Percentiles rank a stretch among this genome's conserved stretches.
Conservation (phyloP, 192 early-diverging fungal species). For the Mortierella claussenii region DNA sequence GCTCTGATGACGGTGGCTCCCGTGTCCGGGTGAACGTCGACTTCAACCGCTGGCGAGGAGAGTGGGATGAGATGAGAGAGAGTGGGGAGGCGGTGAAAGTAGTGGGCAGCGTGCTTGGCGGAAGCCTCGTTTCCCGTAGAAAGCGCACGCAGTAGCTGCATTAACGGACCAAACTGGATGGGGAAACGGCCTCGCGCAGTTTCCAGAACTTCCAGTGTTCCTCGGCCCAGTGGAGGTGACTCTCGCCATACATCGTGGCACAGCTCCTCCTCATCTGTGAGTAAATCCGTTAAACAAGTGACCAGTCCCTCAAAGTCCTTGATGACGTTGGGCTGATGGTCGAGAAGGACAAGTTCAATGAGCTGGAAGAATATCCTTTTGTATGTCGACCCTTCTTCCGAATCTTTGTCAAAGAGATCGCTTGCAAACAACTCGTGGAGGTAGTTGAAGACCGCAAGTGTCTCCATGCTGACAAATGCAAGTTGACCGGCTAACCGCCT, state of each 20-base stretch:
- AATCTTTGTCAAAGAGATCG: slow-evolving; percentile 24
- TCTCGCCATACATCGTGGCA: slow-evolving; percentile 30
- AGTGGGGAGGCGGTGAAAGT: slow-evolving; percentile 33
- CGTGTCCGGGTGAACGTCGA: slow-evolving; percentile 7
- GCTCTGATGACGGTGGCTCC: slow-evolving; percentile 29
- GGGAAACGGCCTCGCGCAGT: slow-evolving; percentile 49
- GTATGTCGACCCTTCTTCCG: slow-evolving; percentile 17
- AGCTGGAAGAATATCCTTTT: slow-evolving; percentile 30
- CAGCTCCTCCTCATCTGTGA: slow-evolving; percentile 23
- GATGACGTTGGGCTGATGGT: slow-evolving; percentile 22
- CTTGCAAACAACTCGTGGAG: slow-evolving; percentile 23
- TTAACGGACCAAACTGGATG: slow-evolving; percentile 32
- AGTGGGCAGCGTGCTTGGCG: slow-evolving; percentile 33
- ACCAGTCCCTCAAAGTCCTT: slow-evolving; percentile 44
- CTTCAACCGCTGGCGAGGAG: slow-evolving; percentile 12
- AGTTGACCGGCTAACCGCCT: slow-evolving; percentile 14
- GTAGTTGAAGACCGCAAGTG: slow-evolving; percentile 24
- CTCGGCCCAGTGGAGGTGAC: slow-evolving; percentile 23
- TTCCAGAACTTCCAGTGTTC: slow-evolving; percentile 35
- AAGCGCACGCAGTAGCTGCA: slow-evolving; percentile 37
- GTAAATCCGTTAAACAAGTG: slow-evolving; percentile 19
- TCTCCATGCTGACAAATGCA: slow-evolving; percentile 29
- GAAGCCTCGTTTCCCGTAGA: slow-evolving; percentile 30
- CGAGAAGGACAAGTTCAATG: slow-evolving; percentile 29
- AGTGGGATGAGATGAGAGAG: slow-evolving; percentile 28